These are phyloP conservation scores for Rhodomyrtus tomentosa DNA, from an alignment of 345 rosid species.

Conservation along the genomic window DNA sequence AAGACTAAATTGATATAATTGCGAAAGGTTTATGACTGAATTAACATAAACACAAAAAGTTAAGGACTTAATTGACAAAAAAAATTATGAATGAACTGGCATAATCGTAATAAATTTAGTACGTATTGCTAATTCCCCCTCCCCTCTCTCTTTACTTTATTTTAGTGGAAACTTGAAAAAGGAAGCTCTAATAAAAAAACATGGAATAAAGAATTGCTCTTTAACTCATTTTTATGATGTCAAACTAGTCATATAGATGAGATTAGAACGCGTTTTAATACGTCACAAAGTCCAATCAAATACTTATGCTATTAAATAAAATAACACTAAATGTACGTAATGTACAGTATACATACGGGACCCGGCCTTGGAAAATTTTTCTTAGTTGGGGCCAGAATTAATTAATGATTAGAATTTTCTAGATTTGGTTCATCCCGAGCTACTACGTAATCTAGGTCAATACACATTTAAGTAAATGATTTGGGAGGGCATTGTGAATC, in stretches of 20 bases:
- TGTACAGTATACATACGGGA: background rate
- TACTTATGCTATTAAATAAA: background rate
- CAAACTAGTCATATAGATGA: background rate
- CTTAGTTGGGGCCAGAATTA: background rate
- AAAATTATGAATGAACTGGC: too few relatives aligned
- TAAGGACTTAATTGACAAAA: too few relatives aligned
- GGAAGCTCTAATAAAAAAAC: background rate
- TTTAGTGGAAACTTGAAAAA: background rate
- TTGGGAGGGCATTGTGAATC: background rate
- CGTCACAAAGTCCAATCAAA: background rate
- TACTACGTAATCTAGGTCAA: background rate
- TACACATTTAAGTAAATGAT: background rate
- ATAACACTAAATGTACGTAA: background rate
- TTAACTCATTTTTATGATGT: background rate
- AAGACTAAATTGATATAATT: too few relatives aligned
- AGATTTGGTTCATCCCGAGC: background rate
- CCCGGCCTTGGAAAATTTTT: background rate
- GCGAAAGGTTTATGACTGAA: too few relatives aligned
- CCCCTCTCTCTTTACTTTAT: background rate
- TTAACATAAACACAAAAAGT: too few relatives aligned
- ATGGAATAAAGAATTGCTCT: background rate
- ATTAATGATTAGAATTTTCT: background rate
- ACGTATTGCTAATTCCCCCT: too few relatives aligned
- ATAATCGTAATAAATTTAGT: too few relatives aligned
- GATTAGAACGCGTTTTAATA: background rate